Conservation (phyloP, 371 early-diverging fungal genomes). For the Dinochytrium kinnereticum region DNA sequence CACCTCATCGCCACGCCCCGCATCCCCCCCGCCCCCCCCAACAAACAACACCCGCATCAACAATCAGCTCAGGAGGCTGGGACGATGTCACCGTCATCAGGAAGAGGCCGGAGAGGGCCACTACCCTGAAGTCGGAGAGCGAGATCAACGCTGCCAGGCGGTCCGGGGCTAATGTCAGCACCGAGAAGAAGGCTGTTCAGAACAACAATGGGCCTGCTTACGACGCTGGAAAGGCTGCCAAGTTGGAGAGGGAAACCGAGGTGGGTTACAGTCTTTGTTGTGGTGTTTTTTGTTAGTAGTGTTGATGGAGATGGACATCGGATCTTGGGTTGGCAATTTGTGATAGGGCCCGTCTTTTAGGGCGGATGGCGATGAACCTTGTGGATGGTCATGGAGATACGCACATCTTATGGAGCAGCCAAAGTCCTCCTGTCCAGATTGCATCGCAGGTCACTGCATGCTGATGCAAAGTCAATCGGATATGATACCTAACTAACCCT, state of each 20-base stretch:
- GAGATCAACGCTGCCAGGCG: conserved; percentile 85
- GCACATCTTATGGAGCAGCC: too few species aligned
- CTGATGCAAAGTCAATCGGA: too few species aligned
- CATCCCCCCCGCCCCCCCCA: not conserved
- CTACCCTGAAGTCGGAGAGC: conserved; percentile 60
- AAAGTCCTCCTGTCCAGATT: too few species aligned
- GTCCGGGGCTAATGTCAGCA: conserved; percentile 71
- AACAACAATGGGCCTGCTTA: conserved; percentile 64
- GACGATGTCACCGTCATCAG: conserved; percentile 35
- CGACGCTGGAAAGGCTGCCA: conserved; percentile 73
- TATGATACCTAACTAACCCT: too few species aligned
- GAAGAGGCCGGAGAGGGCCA: conserved; percentile 30
- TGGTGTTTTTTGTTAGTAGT: not conserved
- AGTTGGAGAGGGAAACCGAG: conserved; percentile 90
- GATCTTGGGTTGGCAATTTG: too few species aligned
- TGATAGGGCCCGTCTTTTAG: too few species aligned
- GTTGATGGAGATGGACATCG: too few species aligned
- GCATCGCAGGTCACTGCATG: too few species aligned
- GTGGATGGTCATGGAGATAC: too few species aligned
- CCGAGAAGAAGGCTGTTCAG: conserved; percentile 67
- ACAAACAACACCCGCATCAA: not conserved
- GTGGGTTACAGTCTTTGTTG: conserved; percentile 53
- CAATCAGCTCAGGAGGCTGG: conserved; percentile 17
- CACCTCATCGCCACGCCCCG: too few species aligned
- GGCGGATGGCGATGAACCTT: too few species aligned